Evolutionary conservation across 306 rosid genomes (phyloP).

Genomic region (Adenanthera pavonina): DNA sequence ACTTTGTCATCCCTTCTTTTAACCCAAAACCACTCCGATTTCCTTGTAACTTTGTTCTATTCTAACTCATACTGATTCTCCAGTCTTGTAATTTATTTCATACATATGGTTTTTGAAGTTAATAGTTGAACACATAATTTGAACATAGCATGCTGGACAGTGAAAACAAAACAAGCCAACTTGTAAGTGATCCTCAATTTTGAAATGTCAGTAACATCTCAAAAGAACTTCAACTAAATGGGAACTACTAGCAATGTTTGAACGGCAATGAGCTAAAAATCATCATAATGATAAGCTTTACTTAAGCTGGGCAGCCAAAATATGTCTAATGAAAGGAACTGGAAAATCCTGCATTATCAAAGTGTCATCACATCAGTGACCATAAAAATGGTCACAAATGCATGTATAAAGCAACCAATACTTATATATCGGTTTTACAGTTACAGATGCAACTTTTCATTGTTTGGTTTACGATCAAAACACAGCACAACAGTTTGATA

Average conservation of each 20-base stretch:
- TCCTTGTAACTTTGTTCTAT: not conserved
- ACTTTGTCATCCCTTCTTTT: not conserved
- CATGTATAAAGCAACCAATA: constrained; percentile 5
- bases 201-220: constrained; percentile 5
- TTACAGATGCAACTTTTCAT: constrained; percentile 7
- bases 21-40: not conserved
- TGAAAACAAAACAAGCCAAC: not conserved
- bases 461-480: constrained; percentile 5
- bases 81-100: not conserved
- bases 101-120: not conserved
- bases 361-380: not conserved
- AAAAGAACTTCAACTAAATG: not conserved
- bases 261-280: not conserved
- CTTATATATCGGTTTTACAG: not conserved
- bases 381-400: constrained; percentile 11
- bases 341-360: constrained; percentile 2
- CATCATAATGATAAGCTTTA: not conserved
- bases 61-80: not conserved
- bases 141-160: constrained; percentile 8
- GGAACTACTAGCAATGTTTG: not conserved
- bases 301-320: not conserved
- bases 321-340: not conserved
- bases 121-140: constrained; percentile 7
- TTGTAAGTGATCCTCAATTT: constrained; percentile 9
- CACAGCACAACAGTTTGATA: not conserved